These are phyloP conservation scores for Colletotrichum tamarilloi DNA, from an alignment of 2,329 filamentous ascomycete species.

Conservation along the genomic window DNA sequence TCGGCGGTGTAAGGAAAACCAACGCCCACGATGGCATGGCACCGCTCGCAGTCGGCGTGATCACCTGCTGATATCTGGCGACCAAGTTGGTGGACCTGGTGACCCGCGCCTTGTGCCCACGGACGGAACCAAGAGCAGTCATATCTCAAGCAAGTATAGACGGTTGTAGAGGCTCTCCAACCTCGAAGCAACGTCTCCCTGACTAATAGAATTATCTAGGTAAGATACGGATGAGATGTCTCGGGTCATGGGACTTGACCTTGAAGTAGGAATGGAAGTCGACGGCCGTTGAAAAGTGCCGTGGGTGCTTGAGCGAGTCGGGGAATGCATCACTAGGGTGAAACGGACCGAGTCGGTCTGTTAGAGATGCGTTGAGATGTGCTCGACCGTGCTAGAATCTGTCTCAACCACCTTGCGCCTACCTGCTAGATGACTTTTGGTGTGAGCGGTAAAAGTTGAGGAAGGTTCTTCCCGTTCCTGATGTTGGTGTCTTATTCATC, in stretches of 20 bases:
- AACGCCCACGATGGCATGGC: conserved; percentile 19
- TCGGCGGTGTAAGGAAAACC: conserved; percentile 3
- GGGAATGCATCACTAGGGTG: conserved; percentile 29
- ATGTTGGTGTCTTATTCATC: conserved; percentile 17
- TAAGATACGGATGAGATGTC: background rate
- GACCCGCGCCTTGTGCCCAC: conserved; percentile 8
- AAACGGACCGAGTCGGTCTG: conserved; percentile 29
- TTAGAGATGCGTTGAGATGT: conserved; percentile 18
- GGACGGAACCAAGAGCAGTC: conserved; percentile 11
- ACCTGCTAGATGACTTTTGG: background rate
- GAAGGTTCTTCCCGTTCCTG: conserved; percentile 2
- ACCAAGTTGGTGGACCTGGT: conserved; percentile 20
- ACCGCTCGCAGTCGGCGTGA: conserved; percentile 11
- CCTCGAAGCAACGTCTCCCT: background rate
- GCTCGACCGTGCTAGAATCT: conserved; percentile 13
- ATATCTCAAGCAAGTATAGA: background rate
- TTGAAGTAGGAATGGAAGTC: background rate
- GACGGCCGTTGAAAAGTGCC: conserved; percentile 16
- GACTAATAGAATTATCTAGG: too few species aligned
- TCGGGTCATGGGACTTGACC: background rate
- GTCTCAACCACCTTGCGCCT: background rate
- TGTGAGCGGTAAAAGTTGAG: background rate
- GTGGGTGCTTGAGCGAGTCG: background rate
- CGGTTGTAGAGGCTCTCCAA: background rate
- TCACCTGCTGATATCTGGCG: conserved; percentile 25